Base-by-base conservation (phyloP, 495 filamentous ascomycete genomes). In the Talaromyces borbonicus region DNA sequence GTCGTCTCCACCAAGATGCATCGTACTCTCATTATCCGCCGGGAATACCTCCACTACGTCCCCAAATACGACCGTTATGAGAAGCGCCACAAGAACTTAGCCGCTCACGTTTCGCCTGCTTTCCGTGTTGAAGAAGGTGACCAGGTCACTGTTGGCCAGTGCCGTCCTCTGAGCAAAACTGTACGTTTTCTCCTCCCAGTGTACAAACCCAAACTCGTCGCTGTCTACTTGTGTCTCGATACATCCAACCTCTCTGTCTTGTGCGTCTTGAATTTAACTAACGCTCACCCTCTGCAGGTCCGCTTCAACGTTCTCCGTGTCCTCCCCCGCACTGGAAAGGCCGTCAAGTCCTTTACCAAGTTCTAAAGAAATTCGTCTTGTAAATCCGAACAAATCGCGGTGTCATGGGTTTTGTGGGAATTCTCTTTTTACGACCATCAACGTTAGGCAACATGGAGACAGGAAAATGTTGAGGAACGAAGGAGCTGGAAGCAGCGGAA, bases 101-200 rank as follows among this genome's bases (percentile, higher is more conserved):
- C 92, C 56, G 93, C 90, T 52, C 92, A 99, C 79, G 92, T 97
- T 52, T 95, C 88, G 48, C 92, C 92, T 59, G 90, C 90, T 68
- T 99, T 99, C 86, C 92, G 92, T 92, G 88, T 97, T 60, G 85
- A 92, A 79, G 90, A 95, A 60, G 92, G 92, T 79, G 93, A 99
- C 72, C 83, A 87, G 74, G 92, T 99, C 58, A 95, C 89, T 55
- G 92, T 99, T 71, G 92, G 92, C 71, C 90, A 97, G 78, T 97
- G 93, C 84, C 74, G 92, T 67, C 93, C 93, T 60, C 78, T 99
- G 53, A 85, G 79, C 84, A 97, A 97, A 85, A 99, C 93, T 56
- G 90, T 97, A 85, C 52, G 86, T 82, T 4, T 22, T 16, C 36
- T 38, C 12, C 15, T 29, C 27, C 35, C 25, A 19, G 16, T 22